Evolutionary conservation across 1,284 basidiomycete species (phyloP).

Genomic region (Entoloma clypeatum): DNA sequence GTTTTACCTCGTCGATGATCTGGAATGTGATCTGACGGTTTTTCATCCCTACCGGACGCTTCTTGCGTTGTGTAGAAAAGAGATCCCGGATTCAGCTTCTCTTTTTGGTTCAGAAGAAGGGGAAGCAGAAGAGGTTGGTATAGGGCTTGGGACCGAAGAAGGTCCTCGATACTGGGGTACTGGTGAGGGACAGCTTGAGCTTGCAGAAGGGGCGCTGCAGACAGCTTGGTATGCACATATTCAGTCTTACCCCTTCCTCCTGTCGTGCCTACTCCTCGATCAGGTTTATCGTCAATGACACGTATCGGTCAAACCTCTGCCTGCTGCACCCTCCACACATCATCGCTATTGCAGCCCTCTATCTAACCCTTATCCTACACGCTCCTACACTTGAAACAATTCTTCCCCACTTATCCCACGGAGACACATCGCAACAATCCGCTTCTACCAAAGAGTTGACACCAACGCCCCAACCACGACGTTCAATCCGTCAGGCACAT

Average conservation of each 20-base stretch:
- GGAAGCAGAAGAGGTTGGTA: slow-evolving; percentile 63
- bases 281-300: slow-evolving; percentile 97
- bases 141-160: slow-evolving; percentile 52
- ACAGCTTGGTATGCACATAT: slow-evolving; percentile 59
- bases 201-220: slow-evolving; percentile 67
- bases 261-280: not conserved
- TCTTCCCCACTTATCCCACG: slow-evolving; percentile 27
- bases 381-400: slow-evolving; percentile 46
- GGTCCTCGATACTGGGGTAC: slow-evolving; percentile 73
- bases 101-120: slow-evolving; percentile 35
- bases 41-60: slow-evolving; percentile 95
- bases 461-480: slow-evolving; percentile 37
- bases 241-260: not conserved
- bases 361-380: slow-evolving; percentile 77
- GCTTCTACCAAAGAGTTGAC: slow-evolving; percentile 15
- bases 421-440: slow-evolving; percentile 8
- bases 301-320: slow-evolving; percentile 87
- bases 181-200: slow-evolving; percentile 63
- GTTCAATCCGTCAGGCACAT: slow-evolving; percentile 47
- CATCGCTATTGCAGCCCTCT: slow-evolving; percentile 88
- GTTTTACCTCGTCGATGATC: slow-evolving; percentile 94
- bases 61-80: slow-evolving; percentile 65
- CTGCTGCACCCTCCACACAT: slow-evolving; percentile 92
- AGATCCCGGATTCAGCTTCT: slow-evolving; percentile 25
- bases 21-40: slow-evolving; percentile 91